phyloP scores from a whole-genome alignment of 1,139 yeast genomes.

The Nakaseomyces nivariensis region DNA sequence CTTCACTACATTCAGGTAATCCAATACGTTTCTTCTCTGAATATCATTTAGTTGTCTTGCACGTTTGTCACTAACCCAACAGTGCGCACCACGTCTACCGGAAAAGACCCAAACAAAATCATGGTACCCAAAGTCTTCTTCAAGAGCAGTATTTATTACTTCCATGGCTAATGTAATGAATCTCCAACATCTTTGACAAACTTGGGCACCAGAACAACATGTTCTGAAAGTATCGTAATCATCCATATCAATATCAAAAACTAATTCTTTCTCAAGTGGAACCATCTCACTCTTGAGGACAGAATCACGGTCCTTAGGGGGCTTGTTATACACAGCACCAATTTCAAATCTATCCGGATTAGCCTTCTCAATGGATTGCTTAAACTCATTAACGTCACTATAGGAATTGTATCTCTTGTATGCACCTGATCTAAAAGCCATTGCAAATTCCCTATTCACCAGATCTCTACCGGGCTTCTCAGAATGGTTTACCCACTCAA shows the following conservation, averaged over 20 bases:
- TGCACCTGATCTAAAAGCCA: slow-evolving; percentile 75
- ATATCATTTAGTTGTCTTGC: slow-evolving; percentile 69
- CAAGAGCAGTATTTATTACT: slow-evolving; percentile 59
- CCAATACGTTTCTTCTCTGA: slow-evolving; percentile 67
- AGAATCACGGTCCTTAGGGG: slow-evolving; percentile 74
- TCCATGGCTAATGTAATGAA: slow-evolving; percentile 82
- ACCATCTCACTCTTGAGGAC: slow-evolving; percentile 73
- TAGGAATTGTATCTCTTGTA: slow-evolving; percentile 86
- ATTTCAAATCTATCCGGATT: slow-evolving; percentile 90
- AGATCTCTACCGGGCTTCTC: slow-evolving; percentile 62
- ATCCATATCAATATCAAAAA: slow-evolving; percentile 94
- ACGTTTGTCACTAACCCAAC: slow-evolving; percentile 87
- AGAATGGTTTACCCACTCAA: slow-evolving; percentile 84
- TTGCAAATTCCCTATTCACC: slow-evolving; percentile 87
- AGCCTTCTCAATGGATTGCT: slow-evolving; percentile 56
- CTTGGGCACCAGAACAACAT: slow-evolving; percentile 78
- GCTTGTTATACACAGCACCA: slow-evolving; percentile 84
- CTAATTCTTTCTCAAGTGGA: slow-evolving; percentile 78
- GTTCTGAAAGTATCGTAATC: slow-evolving; percentile 93
- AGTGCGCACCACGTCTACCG: slow-evolving; percentile 98
- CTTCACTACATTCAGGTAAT: slow-evolving; percentile 70
- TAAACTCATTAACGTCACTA: slow-evolving; percentile 58
- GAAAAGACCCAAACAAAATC: slow-evolving; percentile 92
- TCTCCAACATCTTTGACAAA: slow-evolving; percentile 89
- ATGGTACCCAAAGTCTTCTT: slow-evolving; percentile 83